Evolutionary conservation across 2,329 filamentous ascomycete species (phyloP), one percentile per base, ranked within the genome.

Genomic region (Bipolaris cookei): DNA sequence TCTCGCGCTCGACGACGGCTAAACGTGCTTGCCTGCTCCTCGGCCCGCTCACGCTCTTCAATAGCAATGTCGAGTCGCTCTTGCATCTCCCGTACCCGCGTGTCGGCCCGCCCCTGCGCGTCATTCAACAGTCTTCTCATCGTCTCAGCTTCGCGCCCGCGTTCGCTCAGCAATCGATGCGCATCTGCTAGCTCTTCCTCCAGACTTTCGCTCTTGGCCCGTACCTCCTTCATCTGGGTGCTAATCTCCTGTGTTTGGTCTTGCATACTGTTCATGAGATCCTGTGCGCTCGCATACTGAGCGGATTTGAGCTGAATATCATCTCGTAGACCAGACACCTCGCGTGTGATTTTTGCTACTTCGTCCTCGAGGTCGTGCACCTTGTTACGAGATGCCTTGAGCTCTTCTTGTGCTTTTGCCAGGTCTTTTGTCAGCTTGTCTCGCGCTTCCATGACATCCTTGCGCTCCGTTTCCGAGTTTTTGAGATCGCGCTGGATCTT

Each of bases 161-260:
- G 88, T 76, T 99, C 95, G 50, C 86, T 87, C 2, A 99, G 84
- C 59, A 97, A 84, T 56, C 91, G 86, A 73, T 96, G 92, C 3
- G 92, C 89, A 76, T 99, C 95, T 1, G 87, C 86, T 1, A 98
- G 83, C 75, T 99, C 95, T 77, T 99, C 95, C 70, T 97, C 94
- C 0, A 98, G 81, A 56, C 88, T 90, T 70, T 97, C 93, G 37
- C 88, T 90, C 64, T 92, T 88, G 47, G 89, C 86, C 59, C 90
- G 88, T 1, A 90, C 87, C 77, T 99, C 95, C 76, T 95, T 96
- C 77, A 97, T 89, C 78, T 97, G 95, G 64, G 91, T 90, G 4
- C 88, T 88, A 70, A 98, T 85, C 79, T 99, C 95, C 1, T 90
- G 86, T 0, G 89, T 90, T 79, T 98, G 92, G 68, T 97, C 92